Percentiles rank a stretch among this genome's conserved stretches.
Evolutionary conservation across 2,329 filamentous ascomycete genomes (phyloP).

Genomic region (Penicillium sp.): DNA sequence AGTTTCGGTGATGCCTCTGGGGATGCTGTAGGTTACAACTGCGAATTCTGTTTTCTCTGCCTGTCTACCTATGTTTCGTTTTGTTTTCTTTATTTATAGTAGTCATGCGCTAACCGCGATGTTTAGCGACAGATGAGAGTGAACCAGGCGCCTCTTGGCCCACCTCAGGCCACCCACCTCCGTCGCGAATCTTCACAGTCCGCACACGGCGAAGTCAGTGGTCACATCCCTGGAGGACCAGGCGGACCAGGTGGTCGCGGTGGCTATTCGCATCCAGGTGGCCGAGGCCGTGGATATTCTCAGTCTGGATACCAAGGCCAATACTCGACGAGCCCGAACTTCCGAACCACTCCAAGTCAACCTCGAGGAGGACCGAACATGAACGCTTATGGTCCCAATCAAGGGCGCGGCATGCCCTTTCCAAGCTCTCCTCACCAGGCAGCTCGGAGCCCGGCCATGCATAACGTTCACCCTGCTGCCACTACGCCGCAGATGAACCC

Average conservation of each 20-base stretch:
- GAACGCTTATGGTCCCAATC: constrained; percentile 42
- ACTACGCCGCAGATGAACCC: constrained; percentile 65
- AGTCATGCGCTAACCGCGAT: constrained; percentile 18
- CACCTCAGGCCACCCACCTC: constrained; percentile 69
- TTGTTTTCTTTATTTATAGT: constrained; percentile 17
- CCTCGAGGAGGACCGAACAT: constrained; percentile 50
- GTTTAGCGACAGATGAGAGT: constrained; percentile 65
- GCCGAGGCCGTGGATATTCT: constrained; percentile 57
- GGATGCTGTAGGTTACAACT: constrained; percentile 43
- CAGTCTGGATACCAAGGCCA: constrained; percentile 49
- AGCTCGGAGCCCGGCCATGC: constrained; percentile 62
- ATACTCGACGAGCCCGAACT: constrained; percentile 53
- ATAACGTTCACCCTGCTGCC: constrained; percentile 61
- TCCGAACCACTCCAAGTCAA: constrained; percentile 50
- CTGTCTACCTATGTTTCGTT: constrained; percentile 18
- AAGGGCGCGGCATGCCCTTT: constrained; percentile 46
- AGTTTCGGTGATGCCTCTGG: constrained; percentile 65
- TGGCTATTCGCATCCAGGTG: constrained; percentile 45
- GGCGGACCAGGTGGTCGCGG: constrained; percentile 53
- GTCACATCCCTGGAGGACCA: constrained; percentile 49
- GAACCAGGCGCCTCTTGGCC: constrained; percentile 57
- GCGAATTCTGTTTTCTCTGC: not conserved
- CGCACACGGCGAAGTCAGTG: constrained; percentile 68
- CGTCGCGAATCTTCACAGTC: constrained; percentile 85
- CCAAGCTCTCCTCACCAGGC: constrained; percentile 64